A percentile compares a stretch with the other conserved stretches of the same genome.
phyloP scores from a whole-genome alignment of 352 stramenopile species.

The Pythium apleroticum region DNA sequence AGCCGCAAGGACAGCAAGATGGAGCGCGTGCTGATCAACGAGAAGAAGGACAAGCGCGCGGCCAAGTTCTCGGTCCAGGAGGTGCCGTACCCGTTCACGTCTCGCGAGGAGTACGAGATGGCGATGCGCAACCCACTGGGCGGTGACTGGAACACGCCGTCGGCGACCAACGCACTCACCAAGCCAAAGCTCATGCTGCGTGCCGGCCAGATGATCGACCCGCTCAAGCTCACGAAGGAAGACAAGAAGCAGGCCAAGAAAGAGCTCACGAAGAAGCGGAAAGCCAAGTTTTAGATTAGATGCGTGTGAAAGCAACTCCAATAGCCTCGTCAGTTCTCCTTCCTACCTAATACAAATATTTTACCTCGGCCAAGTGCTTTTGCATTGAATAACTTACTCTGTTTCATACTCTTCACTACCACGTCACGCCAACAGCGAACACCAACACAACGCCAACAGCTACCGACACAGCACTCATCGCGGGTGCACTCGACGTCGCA shows the following conservation, averaged over 20 bases:
- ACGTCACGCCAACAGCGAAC: not conserved
- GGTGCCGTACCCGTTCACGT: slow-evolving; percentile 98
- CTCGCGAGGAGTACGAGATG: slow-evolving; percentile 96
- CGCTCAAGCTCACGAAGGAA: slow-evolving; percentile 87
- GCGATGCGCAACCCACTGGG: slow-evolving; percentile 94
- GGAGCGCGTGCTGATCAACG: slow-evolving; percentile 76
- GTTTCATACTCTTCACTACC: not conserved
- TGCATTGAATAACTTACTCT: not conserved
- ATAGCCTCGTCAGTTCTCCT: not conserved
- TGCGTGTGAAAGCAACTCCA: not conserved
- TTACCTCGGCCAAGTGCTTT: too few species aligned
- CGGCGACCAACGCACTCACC: slow-evolving; percentile 91
- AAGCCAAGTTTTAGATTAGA: slow-evolving; percentile 82
- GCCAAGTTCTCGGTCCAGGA: slow-evolving; percentile 83
- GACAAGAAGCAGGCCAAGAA: slow-evolving; percentile 85
- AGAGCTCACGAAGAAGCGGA: slow-evolving; percentile 74
- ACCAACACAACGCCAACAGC: not conserved
- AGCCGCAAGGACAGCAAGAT: slow-evolving; percentile 75
- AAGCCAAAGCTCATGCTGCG: slow-evolving; percentile 93
- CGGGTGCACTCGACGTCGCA: not conserved
- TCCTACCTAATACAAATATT: slow-evolving; percentile 4
- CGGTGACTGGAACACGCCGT: slow-evolving; percentile 93
- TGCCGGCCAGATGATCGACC: slow-evolving; percentile 93
- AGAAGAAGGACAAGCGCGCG: slow-evolving; percentile 90
- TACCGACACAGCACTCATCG: not conserved